Evolutionary conservation across 2,329 filamentous ascomycete species (phyloP), one percentile per base, ranked within the genome.

Genomic region (Penicillium frequentans): DNA sequence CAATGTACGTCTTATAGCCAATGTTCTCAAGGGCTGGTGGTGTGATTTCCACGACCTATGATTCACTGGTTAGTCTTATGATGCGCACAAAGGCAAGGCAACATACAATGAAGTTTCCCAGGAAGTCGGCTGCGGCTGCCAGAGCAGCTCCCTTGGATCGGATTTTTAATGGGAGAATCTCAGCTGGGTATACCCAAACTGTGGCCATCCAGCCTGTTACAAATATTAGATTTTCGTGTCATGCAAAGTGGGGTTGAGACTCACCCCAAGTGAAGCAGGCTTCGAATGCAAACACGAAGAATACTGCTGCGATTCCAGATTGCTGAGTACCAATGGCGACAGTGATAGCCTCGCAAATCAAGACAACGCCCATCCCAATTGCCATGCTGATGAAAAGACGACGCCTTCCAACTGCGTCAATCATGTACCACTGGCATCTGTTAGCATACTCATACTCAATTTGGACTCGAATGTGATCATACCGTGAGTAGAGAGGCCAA

Each of bases 1-100:
- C 83, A 65, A 84, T 82, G 70, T 88, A 88, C 0, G 85, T 87
- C 64, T 84, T 77, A 73, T 84, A 82, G 16, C 74, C 70, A 59
- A 88, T 88, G 55, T 74, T 82, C 55, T 80, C 73, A 60, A 87
- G 84, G 1, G 83, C 78, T 2, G 86, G 75, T 0, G 85, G 85
- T 0, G 84, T 86, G 60, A 87, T 82, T 81, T 86, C 86, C 53
- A 87, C 85, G 26, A 87, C 61, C 51, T 56, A 23, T 16, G 49
- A 7, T 9, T 24, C 8, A 11, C 8, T 16, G 16, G 11, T 24
- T 31, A n/a, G 16, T 19, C 10, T 31, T 13, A 0, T 46, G 9
- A 7, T 19, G 19, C 9, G 14, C 3, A 13, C 19, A 3, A 35
- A 11, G 21, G 13, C 5, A 21, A 27, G 33, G 4, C 13, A 21